Evolutionary conservation across 306 rosid species (phyloP).

Genomic region (Erythrophleum fordii): DNA sequence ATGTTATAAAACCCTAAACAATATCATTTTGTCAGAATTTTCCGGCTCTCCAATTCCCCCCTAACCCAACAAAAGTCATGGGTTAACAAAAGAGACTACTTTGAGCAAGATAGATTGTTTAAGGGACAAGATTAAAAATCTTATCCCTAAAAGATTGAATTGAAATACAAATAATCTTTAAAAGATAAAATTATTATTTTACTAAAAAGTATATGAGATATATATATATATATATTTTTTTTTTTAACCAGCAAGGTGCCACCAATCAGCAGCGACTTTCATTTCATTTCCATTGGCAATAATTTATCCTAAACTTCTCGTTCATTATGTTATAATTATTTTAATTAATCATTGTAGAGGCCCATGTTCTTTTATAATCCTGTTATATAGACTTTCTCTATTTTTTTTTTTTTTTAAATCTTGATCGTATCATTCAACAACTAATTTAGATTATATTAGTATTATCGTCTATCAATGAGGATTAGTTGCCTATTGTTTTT

Average conservation of each 20-base stretch:
- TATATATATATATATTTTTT: too few species aligned
- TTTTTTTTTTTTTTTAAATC: neutral
- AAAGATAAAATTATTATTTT: too few species aligned
- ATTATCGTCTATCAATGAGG: neutral
- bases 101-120: too few species aligned
- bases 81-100: too few species aligned
- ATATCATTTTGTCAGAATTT: too few species aligned
- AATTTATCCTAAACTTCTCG: constrained; percentile 35
- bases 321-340: neutral
- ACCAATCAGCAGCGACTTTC: constrained; percentile 16
- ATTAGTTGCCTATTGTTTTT: neutral
- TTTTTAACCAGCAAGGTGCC: neutral
- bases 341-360: neutral
- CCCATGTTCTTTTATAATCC: constrained; percentile 1
- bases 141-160: too few species aligned
- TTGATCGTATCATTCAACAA: neutral
- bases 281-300: constrained; percentile 17
- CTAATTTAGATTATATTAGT: neutral
- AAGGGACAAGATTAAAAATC: too few species aligned
- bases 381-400: neutral
- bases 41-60: too few species aligned
- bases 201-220: too few species aligned
- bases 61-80: too few species aligned
- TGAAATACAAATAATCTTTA: too few species aligned
- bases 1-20: too few species aligned